Conservation (phyloP, 805 yeast species). For the Saccharomyces cerevisiae region DNA sequence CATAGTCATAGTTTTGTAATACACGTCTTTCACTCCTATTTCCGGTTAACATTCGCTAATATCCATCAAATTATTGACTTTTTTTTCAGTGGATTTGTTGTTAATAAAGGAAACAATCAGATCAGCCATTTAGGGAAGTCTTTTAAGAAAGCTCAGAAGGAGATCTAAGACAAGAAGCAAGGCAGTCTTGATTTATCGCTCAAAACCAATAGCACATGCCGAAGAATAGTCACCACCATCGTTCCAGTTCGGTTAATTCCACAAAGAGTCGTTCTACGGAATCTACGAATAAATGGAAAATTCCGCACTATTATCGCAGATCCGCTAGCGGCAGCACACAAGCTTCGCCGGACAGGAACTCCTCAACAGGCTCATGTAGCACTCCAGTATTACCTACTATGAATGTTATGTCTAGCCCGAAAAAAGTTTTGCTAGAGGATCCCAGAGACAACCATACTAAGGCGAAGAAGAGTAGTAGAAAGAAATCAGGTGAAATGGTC, state of each 20-base stretch:
- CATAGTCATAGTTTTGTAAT: neutral
- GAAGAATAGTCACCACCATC: neutral
- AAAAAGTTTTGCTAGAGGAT: slow-evolving; percentile 24
- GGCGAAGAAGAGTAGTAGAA: slow-evolving; percentile 11
- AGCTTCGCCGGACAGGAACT: slow-evolving; percentile 3
- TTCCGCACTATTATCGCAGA: slow-evolving; percentile 29
- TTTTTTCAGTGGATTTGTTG: neutral
- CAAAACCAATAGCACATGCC: neutral
- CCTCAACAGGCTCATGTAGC: neutral
- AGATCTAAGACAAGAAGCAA: neutral
- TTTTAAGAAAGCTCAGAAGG: neutral
- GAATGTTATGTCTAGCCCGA: slow-evolving; percentile 23
- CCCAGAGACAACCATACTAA: slow-evolving; percentile 8
- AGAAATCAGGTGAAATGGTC: slow-evolving; percentile 24
- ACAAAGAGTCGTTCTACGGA: slow-evolving; percentile 16
- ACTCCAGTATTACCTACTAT: slow-evolving; percentile 10
- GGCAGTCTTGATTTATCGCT: neutral
- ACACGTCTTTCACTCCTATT: neutral
- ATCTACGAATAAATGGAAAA: slow-evolving; percentile 28
- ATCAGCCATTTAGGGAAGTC: neutral
- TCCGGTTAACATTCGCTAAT: neutral
- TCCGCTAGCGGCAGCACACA: slow-evolving; percentile 6
- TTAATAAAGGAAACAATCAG: neutral
- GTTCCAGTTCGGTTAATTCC: neutral
- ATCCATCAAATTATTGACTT: neutral